These are phyloP conservation scores for Pichiaceae sp. DNA, from an alignment of 1,139 yeast genomes.

Conservation along the genomic window DNA sequence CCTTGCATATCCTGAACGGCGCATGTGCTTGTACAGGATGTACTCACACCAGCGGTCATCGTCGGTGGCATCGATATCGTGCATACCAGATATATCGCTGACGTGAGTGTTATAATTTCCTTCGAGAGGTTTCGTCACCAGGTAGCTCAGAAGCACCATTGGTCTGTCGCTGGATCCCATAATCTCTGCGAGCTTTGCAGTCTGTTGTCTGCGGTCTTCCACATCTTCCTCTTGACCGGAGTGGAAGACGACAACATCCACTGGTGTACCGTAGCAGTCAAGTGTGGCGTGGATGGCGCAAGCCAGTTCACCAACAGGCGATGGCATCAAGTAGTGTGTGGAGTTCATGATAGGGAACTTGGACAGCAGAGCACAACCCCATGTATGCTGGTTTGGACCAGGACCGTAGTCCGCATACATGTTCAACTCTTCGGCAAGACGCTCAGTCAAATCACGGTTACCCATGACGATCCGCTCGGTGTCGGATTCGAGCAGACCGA, in stretches of 20 bases:
- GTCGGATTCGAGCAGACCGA: slow-evolving; percentile 87
- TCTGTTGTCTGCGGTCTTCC: slow-evolving; percentile 85
- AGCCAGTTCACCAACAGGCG: slow-evolving; percentile 96
- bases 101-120: slow-evolving; percentile 93
- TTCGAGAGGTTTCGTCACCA: slow-evolving; percentile 77
- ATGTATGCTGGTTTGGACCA: slow-evolving; percentile 94
- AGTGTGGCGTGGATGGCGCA: slow-evolving; percentile 97
- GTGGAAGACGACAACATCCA: slow-evolving; percentile 94
- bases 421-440: slow-evolving; percentile 83
- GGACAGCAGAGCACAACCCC: slow-evolving; percentile 93
- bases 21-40: slow-evolving; percentile 77
- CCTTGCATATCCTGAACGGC: slow-evolving; percentile 89
- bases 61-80: slow-evolving; percentile 87
- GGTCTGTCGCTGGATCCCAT: slow-evolving; percentile 81
- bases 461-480: slow-evolving; percentile 94
- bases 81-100: slow-evolving; percentile 75
- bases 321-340: slow-evolving; percentile 83
- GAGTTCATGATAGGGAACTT: slow-evolving; percentile 90
- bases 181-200: slow-evolving; percentile 63
- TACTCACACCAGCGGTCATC: slow-evolving; percentile 99
- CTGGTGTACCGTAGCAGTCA: slow-evolving; percentile 77
- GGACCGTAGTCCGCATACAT: slow-evolving; percentile 97
- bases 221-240: slow-evolving; percentile 97
- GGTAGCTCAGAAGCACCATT: slow-evolving; percentile 72
- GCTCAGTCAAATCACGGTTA: slow-evolving; percentile 86